Conservation (phyloP, 2,329 filamentous ascomycete genomes). For the Claviceps spartinae region DNA sequence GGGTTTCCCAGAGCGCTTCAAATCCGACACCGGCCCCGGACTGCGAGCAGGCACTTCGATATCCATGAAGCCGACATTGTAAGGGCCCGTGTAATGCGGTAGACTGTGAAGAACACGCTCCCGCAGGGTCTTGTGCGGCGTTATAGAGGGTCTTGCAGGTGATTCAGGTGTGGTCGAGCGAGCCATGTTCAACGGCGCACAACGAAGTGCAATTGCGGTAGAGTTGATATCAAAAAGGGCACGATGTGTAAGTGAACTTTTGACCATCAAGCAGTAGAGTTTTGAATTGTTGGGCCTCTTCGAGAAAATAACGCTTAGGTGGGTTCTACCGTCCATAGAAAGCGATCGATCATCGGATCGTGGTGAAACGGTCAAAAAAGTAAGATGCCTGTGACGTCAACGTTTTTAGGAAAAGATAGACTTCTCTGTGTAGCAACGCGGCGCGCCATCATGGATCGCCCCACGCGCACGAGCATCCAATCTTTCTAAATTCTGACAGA, state of each 20-base stretch:
- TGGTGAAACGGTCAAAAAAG: neutral
- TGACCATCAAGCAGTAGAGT: neutral
- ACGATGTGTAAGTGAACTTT: neutral
- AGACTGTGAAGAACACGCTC: constrained; percentile 33
- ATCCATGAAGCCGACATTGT: constrained; percentile 55
- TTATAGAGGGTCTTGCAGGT: constrained; percentile 10
- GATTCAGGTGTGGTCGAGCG: neutral
- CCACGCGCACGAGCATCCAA: neutral
- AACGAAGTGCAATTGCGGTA: neutral
- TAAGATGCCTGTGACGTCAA: constrained; percentile 4
- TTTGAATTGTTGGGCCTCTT: neutral
- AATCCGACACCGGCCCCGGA: constrained; percentile 25
- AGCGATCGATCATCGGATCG: neutral
- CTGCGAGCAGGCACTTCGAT: constrained; percentile 44
- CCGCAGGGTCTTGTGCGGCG: constrained; percentile 18
- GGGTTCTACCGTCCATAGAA: neutral
- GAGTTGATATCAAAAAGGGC: neutral
- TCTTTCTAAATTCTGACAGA: neutral
- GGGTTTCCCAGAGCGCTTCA: constrained; percentile 25
- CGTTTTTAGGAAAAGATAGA: neutral
- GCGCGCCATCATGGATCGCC: neutral
- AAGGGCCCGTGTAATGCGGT: constrained; percentile 49
- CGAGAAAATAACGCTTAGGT: neutral
- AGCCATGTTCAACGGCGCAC: constrained; percentile 1
- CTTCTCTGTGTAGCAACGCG: neutral